These are phyloP conservation scores for Geotrichum ghanense DNA, from an alignment of 805 yeast species.

Conservation along the genomic window DNA sequence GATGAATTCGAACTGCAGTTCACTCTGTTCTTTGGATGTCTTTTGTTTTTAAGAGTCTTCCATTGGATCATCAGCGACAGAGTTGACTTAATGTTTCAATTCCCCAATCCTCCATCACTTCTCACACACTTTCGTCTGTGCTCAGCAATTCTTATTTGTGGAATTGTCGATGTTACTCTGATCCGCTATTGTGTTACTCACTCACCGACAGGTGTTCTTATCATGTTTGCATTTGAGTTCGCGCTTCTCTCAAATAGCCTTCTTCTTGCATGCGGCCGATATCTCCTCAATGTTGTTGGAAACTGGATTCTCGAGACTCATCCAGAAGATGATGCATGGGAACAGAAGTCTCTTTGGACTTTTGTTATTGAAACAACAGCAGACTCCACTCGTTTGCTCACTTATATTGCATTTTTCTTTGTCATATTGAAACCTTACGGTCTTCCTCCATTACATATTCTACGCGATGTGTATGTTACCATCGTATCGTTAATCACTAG, in stretches of 20 bases:
- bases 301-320: conserved; percentile 32
- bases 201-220: conserved; percentile 29
- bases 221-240: conserved; percentile 68
- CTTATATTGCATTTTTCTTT: conserved; percentile 36
- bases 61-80: conserved; percentile 63
- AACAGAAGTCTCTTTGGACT: conserved; percentile 47
- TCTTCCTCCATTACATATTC: conserved; percentile 32
- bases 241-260: conserved; percentile 50
- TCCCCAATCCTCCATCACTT: conserved; percentile 24
- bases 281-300: conserved; percentile 45
- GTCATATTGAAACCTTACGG: conserved; percentile 35
- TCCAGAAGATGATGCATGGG: conserved; percentile 62
- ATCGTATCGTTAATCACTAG: conserved; percentile 20
- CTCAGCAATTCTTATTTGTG: conserved; percentile 34
- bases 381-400: conserved; percentile 35
- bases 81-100: conserved; percentile 38
- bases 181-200: conserved; percentile 30
- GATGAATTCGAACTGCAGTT: conserved; percentile 36
- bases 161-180: conserved; percentile 36
- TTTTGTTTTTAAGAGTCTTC: conserved; percentile 50
- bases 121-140: conserved; percentile 32
- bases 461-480: conserved; percentile 39
- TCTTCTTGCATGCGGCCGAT: conserved; percentile 35
- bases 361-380: conserved; percentile 45
- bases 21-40: conserved; percentile 29